phyloP scores from a whole-genome alignment of 805 yeast species.

The Ogataea wickerhamii region DNA sequence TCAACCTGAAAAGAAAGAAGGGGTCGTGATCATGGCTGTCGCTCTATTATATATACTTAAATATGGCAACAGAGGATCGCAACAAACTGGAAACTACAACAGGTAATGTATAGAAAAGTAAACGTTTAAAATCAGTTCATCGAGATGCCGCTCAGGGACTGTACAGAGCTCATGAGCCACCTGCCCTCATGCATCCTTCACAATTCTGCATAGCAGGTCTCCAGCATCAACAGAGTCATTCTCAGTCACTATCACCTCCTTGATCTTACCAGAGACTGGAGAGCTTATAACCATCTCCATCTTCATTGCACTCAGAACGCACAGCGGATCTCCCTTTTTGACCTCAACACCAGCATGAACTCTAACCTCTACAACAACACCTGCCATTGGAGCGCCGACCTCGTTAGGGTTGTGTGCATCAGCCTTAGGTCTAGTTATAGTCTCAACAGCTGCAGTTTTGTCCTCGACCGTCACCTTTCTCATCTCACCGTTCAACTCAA shows the following conservation, averaged over 20 bases:
- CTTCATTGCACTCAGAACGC: slow-evolving; percentile 96
- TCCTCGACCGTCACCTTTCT: slow-evolving; percentile 92
- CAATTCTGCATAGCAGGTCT: slow-evolving; percentile 72
- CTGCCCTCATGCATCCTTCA: slow-evolving; percentile 26
- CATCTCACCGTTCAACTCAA: slow-evolving; percentile 97
- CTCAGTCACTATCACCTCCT: slow-evolving; percentile 72
- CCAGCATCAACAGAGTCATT: slow-evolving; percentile 96
- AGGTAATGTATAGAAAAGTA: background rate
- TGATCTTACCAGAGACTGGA: slow-evolving; percentile 80
- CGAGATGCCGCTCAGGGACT: background rate
- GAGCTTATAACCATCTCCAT: slow-evolving; percentile 99
- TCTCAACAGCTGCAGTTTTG: slow-evolving; percentile 80
- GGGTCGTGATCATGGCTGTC: too few relatives aligned
- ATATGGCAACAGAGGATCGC: too few relatives aligned
- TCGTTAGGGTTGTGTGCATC: slow-evolving; percentile 83
- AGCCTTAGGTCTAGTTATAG: slow-evolving; percentile 86
- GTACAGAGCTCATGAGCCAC: background rate
- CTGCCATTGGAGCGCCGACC: slow-evolving; percentile 99
- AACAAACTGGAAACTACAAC: background rate
- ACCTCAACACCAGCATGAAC: slow-evolving; percentile 84
- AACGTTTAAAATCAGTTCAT: slow-evolving; percentile 1
- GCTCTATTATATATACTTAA: too few relatives aligned
- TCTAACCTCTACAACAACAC: slow-evolving; percentile 93
- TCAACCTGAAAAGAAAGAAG: background rate
- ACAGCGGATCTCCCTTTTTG: slow-evolving; percentile 94